Conservation (phyloP, 345 rosid genomes). For the Acer negundo region DNA sequence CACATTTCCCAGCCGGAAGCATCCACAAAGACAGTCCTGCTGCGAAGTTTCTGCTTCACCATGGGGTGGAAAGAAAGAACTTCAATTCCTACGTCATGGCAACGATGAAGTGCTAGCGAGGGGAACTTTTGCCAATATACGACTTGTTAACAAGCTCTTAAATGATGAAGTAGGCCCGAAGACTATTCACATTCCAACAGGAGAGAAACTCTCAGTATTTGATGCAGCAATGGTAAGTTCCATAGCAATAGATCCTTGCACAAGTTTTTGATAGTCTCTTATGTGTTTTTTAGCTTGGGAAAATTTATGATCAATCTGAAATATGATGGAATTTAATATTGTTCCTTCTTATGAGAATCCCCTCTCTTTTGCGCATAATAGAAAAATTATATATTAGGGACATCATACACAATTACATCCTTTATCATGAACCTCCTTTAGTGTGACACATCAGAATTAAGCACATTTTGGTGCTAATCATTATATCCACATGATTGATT, state of each 20-base stretch:
- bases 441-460: not conserved
- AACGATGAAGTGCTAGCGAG: constrained; percentile 96
- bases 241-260: not conserved
- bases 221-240: constrained; percentile 83
- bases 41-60: constrained; percentile 76
- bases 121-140: constrained; percentile 96
- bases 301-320: no score
- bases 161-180: constrained; percentile 96
- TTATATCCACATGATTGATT: constrained; percentile 2
- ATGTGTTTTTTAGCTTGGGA: not conserved
- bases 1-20: constrained; percentile 99
- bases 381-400: no score
- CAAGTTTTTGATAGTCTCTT: not conserved
- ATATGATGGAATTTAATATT: no score
- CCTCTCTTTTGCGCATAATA: no score
- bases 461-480: not conserved
- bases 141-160: constrained; percentile 88
- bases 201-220: constrained; percentile 89
- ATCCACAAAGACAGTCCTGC: constrained; percentile 97
- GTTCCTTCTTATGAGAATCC: no score
- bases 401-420: no score
- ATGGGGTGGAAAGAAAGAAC: constrained; percentile 73
- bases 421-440: no score
- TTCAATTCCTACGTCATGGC: constrained; percentile 94
- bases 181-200: constrained; percentile 89